Conservation (phyloP, 2,329 filamentous ascomycete species). For the Dothideomycetidae sp. region DNA sequence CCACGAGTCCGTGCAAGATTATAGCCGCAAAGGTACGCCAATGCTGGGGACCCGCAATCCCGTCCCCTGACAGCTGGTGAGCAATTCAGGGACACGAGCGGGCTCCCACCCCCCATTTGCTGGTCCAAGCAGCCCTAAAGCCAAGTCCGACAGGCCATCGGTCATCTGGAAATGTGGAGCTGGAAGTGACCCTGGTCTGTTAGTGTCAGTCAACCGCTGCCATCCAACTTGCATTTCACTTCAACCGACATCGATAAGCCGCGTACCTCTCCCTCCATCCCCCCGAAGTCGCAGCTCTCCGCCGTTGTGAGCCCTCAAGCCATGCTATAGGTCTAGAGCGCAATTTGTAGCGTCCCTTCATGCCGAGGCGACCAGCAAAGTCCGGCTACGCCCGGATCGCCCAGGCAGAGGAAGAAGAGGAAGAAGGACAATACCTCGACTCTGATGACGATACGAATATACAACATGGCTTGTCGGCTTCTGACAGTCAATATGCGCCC, state of each 20-base stretch:
- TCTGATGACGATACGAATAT: constrained; percentile 23
- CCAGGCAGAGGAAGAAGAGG: constrained; percentile 37
- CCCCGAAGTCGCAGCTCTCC: no score
- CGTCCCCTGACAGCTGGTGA: no score
- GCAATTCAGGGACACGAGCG: no score
- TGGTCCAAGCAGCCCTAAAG: no score
- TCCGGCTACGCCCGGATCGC: constrained; percentile 39
- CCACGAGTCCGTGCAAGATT: no score
- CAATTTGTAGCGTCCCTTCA: constrained; percentile 10
- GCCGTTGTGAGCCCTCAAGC: neutral
- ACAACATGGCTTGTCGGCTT: constrained; percentile 1
- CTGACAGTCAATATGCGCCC: constrained; percentile 28
- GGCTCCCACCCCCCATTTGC: no score
- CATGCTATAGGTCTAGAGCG: constrained; percentile 8
- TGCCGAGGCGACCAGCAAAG: constrained; percentile 28
- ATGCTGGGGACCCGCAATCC: no score
- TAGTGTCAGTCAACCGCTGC: neutral
- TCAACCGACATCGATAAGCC: neutral
- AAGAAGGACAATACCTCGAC: constrained; percentile 25
- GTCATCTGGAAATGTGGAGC: neutral
- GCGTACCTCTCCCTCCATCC: no score
- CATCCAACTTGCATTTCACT: neutral
- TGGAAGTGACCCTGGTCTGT: neutral
- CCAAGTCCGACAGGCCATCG: neutral
- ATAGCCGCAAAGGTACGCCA: no score